phyloP scores from a whole-genome alignment of 768 basidiomycete species.

The Calocera viscosa region DNA sequence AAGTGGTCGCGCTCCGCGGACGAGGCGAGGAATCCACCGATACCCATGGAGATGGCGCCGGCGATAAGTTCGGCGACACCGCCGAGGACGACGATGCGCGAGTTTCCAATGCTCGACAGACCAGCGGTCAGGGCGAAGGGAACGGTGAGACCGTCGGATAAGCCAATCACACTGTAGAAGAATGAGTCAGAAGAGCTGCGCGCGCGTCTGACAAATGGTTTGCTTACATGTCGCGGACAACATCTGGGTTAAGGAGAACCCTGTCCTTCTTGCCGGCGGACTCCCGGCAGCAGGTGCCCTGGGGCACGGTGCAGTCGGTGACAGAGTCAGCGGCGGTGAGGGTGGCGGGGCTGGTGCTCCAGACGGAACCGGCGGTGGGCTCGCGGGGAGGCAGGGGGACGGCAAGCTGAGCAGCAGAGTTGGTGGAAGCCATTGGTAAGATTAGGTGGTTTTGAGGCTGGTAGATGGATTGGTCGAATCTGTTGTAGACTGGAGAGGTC shows the following conservation, averaged over 20 bases:
- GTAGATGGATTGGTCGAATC: background rate
- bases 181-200: background rate
- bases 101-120: conserved; percentile 27
- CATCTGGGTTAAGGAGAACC: conserved; percentile 23
- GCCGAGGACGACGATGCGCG: conserved; percentile 31
- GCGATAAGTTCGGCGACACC: conserved; percentile 34
- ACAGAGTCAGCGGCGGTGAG: background rate
- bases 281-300: conserved; percentile 24
- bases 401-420: background rate
- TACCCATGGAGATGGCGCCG: conserved; percentile 35
- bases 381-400: background rate
- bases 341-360: background rate
- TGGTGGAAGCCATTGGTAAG: conserved; percentile 3
- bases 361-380: background rate
- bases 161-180: conserved; percentile 24
- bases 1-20: conserved; percentile 35
- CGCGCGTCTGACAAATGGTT: background rate
- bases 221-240: conserved; percentile 20
- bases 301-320: background rate
- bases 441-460: background rate
- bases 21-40: conserved; percentile 34
- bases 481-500: background rate
- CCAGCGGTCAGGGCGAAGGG: conserved; percentile 29
- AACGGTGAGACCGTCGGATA: conserved; percentile 26
- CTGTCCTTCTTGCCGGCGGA: conserved; percentile 25